A percentile compares a stretch with the other conserved stretches of the same genome.
Evolutionary conservation across 108 stramenopile species (phyloP).

Genomic region (Nitzschia sp.): DNA sequence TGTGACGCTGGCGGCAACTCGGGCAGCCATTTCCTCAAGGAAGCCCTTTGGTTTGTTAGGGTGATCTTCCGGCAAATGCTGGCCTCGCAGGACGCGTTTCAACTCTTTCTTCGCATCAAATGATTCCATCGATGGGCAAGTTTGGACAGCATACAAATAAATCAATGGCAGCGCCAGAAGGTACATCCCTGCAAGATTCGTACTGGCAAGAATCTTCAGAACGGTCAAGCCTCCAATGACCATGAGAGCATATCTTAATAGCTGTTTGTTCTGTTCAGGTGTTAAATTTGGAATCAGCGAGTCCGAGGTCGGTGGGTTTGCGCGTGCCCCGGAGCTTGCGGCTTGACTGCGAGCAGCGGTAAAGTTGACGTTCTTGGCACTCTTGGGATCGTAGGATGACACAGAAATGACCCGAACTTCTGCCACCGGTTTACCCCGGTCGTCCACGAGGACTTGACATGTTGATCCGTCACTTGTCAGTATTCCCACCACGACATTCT

Average conservation of each 20-base stretch:
- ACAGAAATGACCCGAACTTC: constrained; percentile 13
- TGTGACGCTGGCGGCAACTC: constrained; percentile 60
- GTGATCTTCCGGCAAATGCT: constrained; percentile 68
- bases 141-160: constrained; percentile 58
- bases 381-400: background rate
- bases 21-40: constrained; percentile 48
- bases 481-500: constrained; percentile 31
- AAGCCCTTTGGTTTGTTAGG: constrained; percentile 69
- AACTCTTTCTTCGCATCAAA: constrained; percentile 82
- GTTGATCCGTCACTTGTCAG: constrained; percentile 19
- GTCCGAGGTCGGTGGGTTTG: background rate
- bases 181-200: constrained; percentile 14
- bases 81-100: constrained; percentile 72
- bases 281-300: constrained; percentile 15
- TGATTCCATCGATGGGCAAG: constrained; percentile 51
- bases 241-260: constrained; percentile 12
- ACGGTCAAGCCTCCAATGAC: background rate
- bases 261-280: constrained; percentile 7
- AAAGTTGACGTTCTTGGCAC: background rate
- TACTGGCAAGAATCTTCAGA: constrained; percentile 1
- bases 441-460: constrained; percentile 32
- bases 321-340: background rate
- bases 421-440: constrained; percentile 11
- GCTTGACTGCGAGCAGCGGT: background rate
- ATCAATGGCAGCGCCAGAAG: constrained; percentile 52